Evolutionary conservation across 805 yeast species (phyloP), one percentile per base, ranked within the genome.

Genomic region (Candida insectorum): DNA sequence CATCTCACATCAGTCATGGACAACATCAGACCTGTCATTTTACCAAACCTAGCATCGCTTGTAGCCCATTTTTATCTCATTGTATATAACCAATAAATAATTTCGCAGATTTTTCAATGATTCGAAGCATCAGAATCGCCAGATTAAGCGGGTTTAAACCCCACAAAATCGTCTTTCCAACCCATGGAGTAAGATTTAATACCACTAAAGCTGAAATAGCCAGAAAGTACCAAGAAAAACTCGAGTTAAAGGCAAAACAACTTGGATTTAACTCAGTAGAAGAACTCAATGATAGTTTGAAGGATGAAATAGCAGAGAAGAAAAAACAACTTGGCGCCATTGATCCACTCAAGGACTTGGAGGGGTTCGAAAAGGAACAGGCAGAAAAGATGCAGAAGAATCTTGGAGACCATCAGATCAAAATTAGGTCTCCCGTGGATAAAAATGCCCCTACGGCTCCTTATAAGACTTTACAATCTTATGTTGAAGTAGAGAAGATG

Each of bases 291-390:
- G 76, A 64, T 25, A 75, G 73, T 41, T 58, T 81, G 42, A 79
- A 81, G 47, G 82, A 77, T 25, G 71, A 76, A 15, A 75, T 87
- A 28, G 77, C 70, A 23, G 50, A 57, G 22, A 73, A 67, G 30
- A 81, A 78, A 51, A 67, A 65, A 39, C 75, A 77, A 37, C 62
- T 83, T 49, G 70, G 67, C 51, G 74, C 67, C 35, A 58, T 83
- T 10, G 94, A 86, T 51, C 93, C 93, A 0, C 60, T 84, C 44
- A 64, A 72, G 31, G 85, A 80, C 40, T 58, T 82, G n/a, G 83
- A 79, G 43, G 77, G 73, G 25, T 69, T 65, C 43, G 75, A 75
- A 46, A 56, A 62, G 36, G 52, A 59, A 45, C 71, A 54, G 30
- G 62, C 58, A 1, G 49, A 49, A 22, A 54, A 54, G 36, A 33